These are phyloP conservation scores for Hordeum vulgare DNA, from an alignment of 176 grass and related monocot species.

Conservation along the genomic window DNA sequence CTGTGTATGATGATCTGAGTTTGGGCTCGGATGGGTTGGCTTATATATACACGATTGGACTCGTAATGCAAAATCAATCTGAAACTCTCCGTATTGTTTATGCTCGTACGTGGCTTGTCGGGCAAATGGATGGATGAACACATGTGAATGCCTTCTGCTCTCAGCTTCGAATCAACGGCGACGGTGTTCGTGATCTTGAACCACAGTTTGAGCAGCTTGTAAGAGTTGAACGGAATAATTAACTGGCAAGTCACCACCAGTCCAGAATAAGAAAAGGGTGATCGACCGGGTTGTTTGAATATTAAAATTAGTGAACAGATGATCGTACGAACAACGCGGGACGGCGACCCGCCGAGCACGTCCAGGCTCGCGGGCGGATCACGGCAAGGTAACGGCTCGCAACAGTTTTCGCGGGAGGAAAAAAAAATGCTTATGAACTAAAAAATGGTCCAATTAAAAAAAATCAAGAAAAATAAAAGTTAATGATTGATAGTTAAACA, in stretches of 20 bases:
- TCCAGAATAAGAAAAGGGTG: not conserved
- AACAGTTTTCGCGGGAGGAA: too few species aligned
- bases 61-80: not conserved
- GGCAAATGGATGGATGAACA: not conserved
- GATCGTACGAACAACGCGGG: too few species aligned
- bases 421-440: too few species aligned
- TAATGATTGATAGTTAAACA: too few species aligned
- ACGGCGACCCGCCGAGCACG: too few species aligned
- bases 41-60: constrained; percentile 12
- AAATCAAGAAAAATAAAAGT: too few species aligned
- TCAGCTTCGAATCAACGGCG: not conserved
- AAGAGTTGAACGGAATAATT: not conserved
- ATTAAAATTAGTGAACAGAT: too few species aligned
- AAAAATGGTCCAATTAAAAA: too few species aligned
- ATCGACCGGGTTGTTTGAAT: too few species aligned
- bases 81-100: not conserved
- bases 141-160: not conserved
- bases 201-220: not conserved
- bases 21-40: not conserved
- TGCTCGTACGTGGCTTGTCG: not conserved
- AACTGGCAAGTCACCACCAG: not conserved
- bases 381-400: too few species aligned
- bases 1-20: not conserved
- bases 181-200: not conserved
- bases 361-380: too few species aligned